phyloP scores from a whole-genome alignment of 805 yeast genomes.

The Candida taoyuanica region DNA sequence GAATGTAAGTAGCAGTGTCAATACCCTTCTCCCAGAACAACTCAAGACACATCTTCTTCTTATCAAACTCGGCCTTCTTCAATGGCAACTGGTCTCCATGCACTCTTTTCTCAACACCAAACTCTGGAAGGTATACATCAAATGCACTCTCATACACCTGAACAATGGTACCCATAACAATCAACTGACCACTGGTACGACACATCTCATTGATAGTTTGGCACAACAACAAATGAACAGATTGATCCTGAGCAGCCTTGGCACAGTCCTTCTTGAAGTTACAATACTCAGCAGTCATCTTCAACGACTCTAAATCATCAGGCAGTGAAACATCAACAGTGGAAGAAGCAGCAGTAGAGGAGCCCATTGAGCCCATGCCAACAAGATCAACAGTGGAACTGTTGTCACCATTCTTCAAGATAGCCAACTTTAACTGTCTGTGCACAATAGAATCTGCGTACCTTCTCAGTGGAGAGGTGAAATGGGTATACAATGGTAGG shows the following conservation, averaged over 20 bases:
- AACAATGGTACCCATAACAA: slow-evolving; percentile 80
- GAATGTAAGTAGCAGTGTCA: slow-evolving; percentile 86
- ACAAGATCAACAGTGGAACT: slow-evolving; percentile 5
- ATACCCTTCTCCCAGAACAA: slow-evolving; percentile 90
- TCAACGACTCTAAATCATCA: slow-evolving; percentile 65
- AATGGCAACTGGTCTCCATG: slow-evolving; percentile 97
- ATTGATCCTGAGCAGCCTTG: slow-evolving; percentile 88
- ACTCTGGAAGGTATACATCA: slow-evolving; percentile 87
- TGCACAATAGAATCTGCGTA: slow-evolving; percentile 92
- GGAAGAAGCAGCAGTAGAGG: slow-evolving; percentile 5
- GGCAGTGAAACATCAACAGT: slow-evolving; percentile 1
- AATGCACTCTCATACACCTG: slow-evolving; percentile 96
- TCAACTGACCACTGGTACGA: slow-evolving; percentile 69
- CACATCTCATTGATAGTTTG: slow-evolving; percentile 78
- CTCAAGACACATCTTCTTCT: slow-evolving; percentile 60
- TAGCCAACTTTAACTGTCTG: slow-evolving; percentile 73
- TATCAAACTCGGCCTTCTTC: slow-evolving; percentile 87
- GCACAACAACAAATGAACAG: slow-evolving; percentile 78
- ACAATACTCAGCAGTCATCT: slow-evolving; percentile 86
- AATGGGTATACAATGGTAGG: slow-evolving; percentile 85
- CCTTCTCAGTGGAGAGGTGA: slow-evolving; percentile 87
- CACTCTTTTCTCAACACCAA: slow-evolving; percentile 92
- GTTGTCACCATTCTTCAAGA: slow-evolving; percentile 27
- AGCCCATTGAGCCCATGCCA: not conserved
- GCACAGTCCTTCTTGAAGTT: slow-evolving; percentile 96